These are phyloP conservation scores for Saccharomycopsis schoenii DNA, from an alignment of 805 yeast species.

Conservation along the genomic window DNA sequence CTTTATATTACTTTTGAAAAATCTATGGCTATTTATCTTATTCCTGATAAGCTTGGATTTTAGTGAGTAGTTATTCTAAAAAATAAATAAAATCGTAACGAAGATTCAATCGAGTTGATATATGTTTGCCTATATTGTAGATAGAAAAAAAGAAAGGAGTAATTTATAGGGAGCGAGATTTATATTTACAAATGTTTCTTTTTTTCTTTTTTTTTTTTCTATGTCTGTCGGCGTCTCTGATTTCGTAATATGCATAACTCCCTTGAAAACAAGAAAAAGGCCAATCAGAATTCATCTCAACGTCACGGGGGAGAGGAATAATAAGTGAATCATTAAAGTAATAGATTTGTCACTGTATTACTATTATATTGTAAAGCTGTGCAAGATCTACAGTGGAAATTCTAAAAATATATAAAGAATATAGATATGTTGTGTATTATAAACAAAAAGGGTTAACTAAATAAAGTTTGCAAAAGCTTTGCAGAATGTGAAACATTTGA, in stretches of 20 bases:
- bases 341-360: too few species aligned
- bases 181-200: not conserved
- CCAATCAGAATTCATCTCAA: not conserved
- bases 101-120: not conserved
- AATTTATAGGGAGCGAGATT: not conserved
- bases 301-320: not conserved
- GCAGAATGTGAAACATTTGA: too few species aligned
- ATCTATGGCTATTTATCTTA: not conserved
- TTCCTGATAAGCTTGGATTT: not conserved
- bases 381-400: too few species aligned
- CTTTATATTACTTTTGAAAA: not conserved
- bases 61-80: too few species aligned
- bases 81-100: not conserved
- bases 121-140: not conserved
- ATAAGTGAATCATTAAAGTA: not conserved
- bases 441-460: too few species aligned
- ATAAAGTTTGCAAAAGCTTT: too few species aligned
- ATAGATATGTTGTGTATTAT: too few species aligned
- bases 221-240: not conserved
- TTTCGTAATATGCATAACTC: not conserved
- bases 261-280: not conserved
- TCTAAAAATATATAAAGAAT: too few species aligned
- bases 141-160: not conserved
- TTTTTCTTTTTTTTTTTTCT: constrained; percentile 1
- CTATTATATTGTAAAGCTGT: too few species aligned